Base-by-base conservation (phyloP, 1,139 yeast genomes). In the Geotrichum europaeum region DNA sequence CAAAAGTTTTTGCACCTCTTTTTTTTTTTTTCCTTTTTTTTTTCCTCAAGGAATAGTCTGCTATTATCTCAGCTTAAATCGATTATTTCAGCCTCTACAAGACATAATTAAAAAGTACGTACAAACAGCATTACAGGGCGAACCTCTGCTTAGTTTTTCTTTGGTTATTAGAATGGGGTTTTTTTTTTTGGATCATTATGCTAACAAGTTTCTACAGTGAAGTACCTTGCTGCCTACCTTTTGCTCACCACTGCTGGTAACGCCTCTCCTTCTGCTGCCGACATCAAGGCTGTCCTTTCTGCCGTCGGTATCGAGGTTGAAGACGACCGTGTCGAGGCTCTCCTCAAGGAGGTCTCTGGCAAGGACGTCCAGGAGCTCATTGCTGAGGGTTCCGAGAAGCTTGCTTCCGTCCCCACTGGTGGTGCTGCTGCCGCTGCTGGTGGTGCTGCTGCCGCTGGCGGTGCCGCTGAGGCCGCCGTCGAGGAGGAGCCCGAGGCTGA, bases 381-480 rank as follows among this genome's bases (percentile, higher is more conserved):
- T 73, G 94, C 97, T 75, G 96, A 86, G 81, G 99, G 99, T 84
- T 81, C 89, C 79, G 81, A 85, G 80, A 94, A 94, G 85, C 88
- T 94, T 77, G 92, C 98, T 72, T 84, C 97, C 69, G 96, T 92
- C 70, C 98, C 99, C 81, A 76, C 97, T 77, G 99, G 96, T 80
- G 97, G 94, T 82, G 92, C 96, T 76, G 92, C 92, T 76, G 84
- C 89, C 72, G 82, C 89, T 74, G 82, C 83, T 72, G 82, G 82
- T 75, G 85, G 81, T 73, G 84, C 83, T 75, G 86, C 86, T 73
- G 84, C 86, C 72, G 83, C 84, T 70, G 82, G 81, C 73, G 85
- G 78, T 73, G 89, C 79, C 73, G 87, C 82, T 68, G 90, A 81
- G 68, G 96, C 82, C 69, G 96, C 79, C 66, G 96, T 79, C 68